A percentile compares a stretch with the other conserved stretches of the same genome.
Evolutionary conservation across 169 alveolate species (phyloP).

Genomic region (Cyclospora cayetanensis): DNA sequence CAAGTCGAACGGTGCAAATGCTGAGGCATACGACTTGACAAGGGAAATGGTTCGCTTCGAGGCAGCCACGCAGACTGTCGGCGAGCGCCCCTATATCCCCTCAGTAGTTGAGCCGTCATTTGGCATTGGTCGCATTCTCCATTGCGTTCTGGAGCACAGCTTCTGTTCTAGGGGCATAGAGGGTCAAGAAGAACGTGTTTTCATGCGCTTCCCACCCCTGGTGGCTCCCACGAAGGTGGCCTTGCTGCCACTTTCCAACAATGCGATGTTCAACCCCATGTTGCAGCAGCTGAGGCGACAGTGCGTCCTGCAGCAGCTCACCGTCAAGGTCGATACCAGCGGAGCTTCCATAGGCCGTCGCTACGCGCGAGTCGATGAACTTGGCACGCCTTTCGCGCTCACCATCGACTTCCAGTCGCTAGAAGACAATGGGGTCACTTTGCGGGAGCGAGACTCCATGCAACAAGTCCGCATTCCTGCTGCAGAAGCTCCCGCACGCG

Average conservation of each 20-base stretch:
- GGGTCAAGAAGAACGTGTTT: slow-evolving; percentile 74
- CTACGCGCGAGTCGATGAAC: slow-evolving; percentile 98
- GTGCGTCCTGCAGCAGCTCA: neutral
- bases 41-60: slow-evolving; percentile 84
- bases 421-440: slow-evolving; percentile 93
- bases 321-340: slow-evolving; percentile 61
- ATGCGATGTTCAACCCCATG: neutral
- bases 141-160: slow-evolving; percentile 96
- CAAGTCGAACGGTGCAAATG: no score
- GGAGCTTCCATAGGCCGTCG: slow-evolving; percentile 68
- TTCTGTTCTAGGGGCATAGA: slow-evolving; percentile 76
- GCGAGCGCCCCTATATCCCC: slow-evolving; percentile 93
- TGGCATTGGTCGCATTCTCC: slow-evolving; percentile 97
- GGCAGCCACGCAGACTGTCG: slow-evolving; percentile 86
- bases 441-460: slow-evolving; percentile 96
- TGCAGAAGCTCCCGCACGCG: slow-evolving; percentile 36
- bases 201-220: slow-evolving; percentile 93
- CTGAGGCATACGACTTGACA: slow-evolving; percentile 52
- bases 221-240: slow-evolving; percentile 97
- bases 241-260: slow-evolving; percentile 92
- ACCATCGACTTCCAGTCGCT: slow-evolving; percentile 96
- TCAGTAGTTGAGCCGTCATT: slow-evolving; percentile 98
- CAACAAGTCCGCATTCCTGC: slow-evolving; percentile 91
- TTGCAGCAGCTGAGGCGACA: neutral
- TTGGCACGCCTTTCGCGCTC: slow-evolving; percentile 98